Conservation (phyloP, 1,139 yeast species). For the Scheffersomyces titani region DNA sequence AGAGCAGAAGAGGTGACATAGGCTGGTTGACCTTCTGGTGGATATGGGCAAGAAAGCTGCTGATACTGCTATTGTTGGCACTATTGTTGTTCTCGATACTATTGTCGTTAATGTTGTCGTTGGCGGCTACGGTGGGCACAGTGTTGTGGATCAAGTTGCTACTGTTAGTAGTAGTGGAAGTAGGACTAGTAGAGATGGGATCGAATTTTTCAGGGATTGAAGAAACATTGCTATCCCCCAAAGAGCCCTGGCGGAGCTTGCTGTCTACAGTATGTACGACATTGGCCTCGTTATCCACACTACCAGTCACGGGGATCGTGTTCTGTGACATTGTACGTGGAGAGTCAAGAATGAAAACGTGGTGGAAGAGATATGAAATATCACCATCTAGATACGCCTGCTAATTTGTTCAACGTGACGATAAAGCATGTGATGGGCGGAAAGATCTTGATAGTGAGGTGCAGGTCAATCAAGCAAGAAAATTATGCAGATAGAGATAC, state of each 20-base stretch:
- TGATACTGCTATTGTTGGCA: not conserved
- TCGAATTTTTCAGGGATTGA: not conserved
- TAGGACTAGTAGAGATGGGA: not conserved
- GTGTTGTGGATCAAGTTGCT: not conserved
- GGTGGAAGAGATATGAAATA: too few species aligned
- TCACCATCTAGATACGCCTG: not conserved
- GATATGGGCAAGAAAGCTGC: not conserved
- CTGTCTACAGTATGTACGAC: not conserved
- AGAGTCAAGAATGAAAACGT: not conserved
- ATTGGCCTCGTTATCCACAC: not conserved
- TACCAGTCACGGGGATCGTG: not conserved
- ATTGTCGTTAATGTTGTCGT: too few species aligned
- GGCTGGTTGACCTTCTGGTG: constrained; percentile 25
- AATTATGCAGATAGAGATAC: not conserved
- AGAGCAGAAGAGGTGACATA: constrained; percentile 34
- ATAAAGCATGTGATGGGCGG: not conserved
- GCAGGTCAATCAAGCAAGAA: not conserved
- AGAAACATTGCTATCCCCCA: not conserved
- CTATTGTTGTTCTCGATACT: not conserved
- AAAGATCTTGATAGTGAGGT: not conserved
- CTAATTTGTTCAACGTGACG: not conserved
- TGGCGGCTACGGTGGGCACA: not conserved
- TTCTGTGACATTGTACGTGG: not conserved
- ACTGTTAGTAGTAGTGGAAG: not conserved
- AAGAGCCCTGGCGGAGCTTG: not conserved